A percentile compares a stretch with the other conserved stretches of the same genome.
These are phyloP conservation scores for Clohesyomyces aquaticus DNA, from an alignment of 495 filamentous ascomycete species.

Conservation along the genomic window DNA sequence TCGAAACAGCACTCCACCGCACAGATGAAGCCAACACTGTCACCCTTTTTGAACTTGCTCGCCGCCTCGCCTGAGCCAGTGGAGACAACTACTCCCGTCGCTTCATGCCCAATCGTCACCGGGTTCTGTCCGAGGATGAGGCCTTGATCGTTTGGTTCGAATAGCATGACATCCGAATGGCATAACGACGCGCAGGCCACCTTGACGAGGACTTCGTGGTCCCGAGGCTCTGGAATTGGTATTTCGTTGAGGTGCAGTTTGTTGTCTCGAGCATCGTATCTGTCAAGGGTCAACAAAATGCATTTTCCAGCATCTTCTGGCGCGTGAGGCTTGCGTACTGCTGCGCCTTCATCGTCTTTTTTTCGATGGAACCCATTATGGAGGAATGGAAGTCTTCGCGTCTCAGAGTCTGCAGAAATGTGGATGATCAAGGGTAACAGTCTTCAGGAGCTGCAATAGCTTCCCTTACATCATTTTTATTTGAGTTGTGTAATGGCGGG, in stretches of 20 bases:
- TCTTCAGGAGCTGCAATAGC: not conserved
- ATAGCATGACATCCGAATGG: slow-evolving; percentile 44
- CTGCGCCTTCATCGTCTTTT: slow-evolving; percentile 28
- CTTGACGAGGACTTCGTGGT: slow-evolving; percentile 43
- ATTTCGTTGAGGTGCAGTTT: slow-evolving; percentile 39
- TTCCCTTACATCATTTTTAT: not conserved
- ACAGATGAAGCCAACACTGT: slow-evolving; percentile 40
- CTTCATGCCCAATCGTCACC: slow-evolving; percentile 43
- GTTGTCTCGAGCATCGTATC: slow-evolving; percentile 38
- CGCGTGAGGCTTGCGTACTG: slow-evolving; percentile 12
- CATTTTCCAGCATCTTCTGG: not conserved
- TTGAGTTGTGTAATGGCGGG: slow-evolving; percentile 5
- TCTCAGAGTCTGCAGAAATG: not conserved
- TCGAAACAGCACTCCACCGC: slow-evolving; percentile 44
- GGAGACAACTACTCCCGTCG: slow-evolving; percentile 35
- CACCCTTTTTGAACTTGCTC: slow-evolving; percentile 42
- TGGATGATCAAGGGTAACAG: not conserved
- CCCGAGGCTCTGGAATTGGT: slow-evolving; percentile 36
- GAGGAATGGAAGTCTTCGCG: not conserved
- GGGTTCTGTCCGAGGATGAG: slow-evolving; percentile 36
- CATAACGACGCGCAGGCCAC: slow-evolving; percentile 43
- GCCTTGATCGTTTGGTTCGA: slow-evolving; percentile 44
- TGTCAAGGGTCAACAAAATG: slow-evolving; percentile 12
- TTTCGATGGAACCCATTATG: slow-evolving; percentile 16
- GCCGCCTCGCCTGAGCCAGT: slow-evolving; percentile 29